Evolutionary conservation across 2,329 filamentous ascomycete genomes (phyloP).

Genomic region (Chaetomiaceae sp.): DNA sequence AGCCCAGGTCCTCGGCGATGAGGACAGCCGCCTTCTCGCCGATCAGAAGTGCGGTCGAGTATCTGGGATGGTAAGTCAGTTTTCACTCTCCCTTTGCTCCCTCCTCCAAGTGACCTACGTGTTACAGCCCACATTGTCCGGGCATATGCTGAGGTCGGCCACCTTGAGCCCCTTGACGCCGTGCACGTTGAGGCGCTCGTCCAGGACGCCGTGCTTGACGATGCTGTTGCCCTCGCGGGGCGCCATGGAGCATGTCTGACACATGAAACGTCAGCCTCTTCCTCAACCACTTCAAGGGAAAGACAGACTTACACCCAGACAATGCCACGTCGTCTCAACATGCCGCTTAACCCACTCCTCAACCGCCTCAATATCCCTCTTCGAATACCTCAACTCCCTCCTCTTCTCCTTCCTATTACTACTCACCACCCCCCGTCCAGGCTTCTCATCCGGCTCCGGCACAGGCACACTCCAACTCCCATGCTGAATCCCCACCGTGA

Average conservation of each 20-base stretch:
- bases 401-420: slow-evolving; percentile 58
- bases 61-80: slow-evolving; percentile 36
- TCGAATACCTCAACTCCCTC: slow-evolving; percentile 62
- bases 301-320: slow-evolving; percentile 42
- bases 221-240: slow-evolving; percentile 72
- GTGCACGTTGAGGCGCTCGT: slow-evolving; percentile 73
- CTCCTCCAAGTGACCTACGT: slow-evolving; percentile 37
- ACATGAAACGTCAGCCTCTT: not conserved
- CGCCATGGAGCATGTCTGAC: slow-evolving; percentile 68
- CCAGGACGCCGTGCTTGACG: slow-evolving; percentile 73
- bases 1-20: slow-evolving; percentile 68
- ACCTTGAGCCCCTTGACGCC: slow-evolving; percentile 75
- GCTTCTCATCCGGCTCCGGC: slow-evolving; percentile 46
- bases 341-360: slow-evolving; percentile 69
- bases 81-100: not conserved
- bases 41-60: slow-evolving; percentile 67
- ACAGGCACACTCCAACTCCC: slow-evolving; percentile 65
- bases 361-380: slow-evolving; percentile 58
- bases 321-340: slow-evolving; percentile 73
- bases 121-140: slow-evolving; percentile 72
- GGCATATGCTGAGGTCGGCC: slow-evolving; percentile 70
- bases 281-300: too few species aligned
- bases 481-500: slow-evolving; percentile 68
- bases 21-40: slow-evolving; percentile 71
- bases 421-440: slow-evolving; percentile 47